Evolutionary conservation across 2,329 filamentous ascomycete species (phyloP), one percentile per base, ranked within the genome.

Genomic region (Xylariaceae sp.): DNA sequence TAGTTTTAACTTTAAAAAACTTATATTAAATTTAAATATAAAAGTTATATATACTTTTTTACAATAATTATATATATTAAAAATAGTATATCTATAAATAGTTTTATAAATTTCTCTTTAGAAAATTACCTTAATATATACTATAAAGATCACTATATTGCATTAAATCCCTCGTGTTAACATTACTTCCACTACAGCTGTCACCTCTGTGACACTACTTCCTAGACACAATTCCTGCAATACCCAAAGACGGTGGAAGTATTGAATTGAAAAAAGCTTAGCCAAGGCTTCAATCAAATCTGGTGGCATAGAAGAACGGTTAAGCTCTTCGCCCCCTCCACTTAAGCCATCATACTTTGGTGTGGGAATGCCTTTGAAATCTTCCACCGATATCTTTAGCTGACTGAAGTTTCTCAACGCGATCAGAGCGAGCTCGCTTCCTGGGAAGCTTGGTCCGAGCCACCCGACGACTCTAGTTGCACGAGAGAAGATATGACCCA

Each of bases 201-300:
- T n/a, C n/a, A n/a, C n/a, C n/a, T n/a, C n/a, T n/a, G n/a, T n/a
- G n/a, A n/a, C n/a, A n/a, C n/a, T n/a, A n/a, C 20, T 45, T 6
- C 42, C 53, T 17, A 52, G 34, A 3, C 50, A 43, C 16, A 58
- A 48, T 19, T 57, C 54, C 27, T 58, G 54, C 17, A 55, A 25
- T 14, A 57, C 32, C 54, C 53, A 57, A 10, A 58, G 20, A 6
- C 52, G 46, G 4, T 2, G 1, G n/a, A 53, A 47, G 44, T 47
- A 56, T 11, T 6, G 14, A 4, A 20, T 12, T 16, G 10, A 21
- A 10, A 16, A 42, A 4, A 55, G 8, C 4, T 25, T 10, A 7
- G 7, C 10, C 7, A 55, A 38, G 2, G 52, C 47, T n/a, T n/a
- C n/a, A 3, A 44, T 22, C 40, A 44, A 49, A 4, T 38, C 38